Percentiles rank a stretch among this genome's conserved stretches.
phyloP scores from a whole-genome alignment of 257 asterid species.

The Datura wrightii region DNA sequence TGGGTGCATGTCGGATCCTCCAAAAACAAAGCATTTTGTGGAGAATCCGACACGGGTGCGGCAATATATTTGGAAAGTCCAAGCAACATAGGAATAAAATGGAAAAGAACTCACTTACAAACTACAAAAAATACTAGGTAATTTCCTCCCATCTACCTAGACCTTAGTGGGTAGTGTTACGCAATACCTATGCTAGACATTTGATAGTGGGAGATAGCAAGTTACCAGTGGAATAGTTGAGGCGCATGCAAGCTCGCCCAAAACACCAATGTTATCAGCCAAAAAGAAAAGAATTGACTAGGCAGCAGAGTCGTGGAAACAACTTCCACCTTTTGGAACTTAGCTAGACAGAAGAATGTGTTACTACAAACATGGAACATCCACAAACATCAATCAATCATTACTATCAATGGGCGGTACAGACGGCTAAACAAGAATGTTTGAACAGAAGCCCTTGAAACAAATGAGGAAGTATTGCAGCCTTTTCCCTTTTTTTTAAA shows the following conservation, averaged over 20 bases:
- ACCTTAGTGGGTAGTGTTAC: background rate
- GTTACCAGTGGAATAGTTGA: background rate
- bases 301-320: background rate
- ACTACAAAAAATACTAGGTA: background rate
- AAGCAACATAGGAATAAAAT: background rate
- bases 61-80: too few species aligned
- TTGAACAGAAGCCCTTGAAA: background rate
- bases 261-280: background rate
- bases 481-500: background rate
- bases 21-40: too few species aligned
- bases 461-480: background rate
- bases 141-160: background rate
- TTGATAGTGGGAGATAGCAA: background rate
- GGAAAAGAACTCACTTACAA: background rate
- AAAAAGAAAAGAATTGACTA: background rate
- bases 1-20: too few species aligned
- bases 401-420: background rate
- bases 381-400: background rate
- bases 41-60: too few species aligned
- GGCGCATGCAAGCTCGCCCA: background rate
- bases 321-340: background rate
- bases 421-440: too few species aligned
- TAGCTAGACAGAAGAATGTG: background rate
- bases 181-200: background rate
- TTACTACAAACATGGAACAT: background rate